Conservation (phyloP, 2,329 filamentous ascomycete species). For the Chaetomium strumarium region DNA sequence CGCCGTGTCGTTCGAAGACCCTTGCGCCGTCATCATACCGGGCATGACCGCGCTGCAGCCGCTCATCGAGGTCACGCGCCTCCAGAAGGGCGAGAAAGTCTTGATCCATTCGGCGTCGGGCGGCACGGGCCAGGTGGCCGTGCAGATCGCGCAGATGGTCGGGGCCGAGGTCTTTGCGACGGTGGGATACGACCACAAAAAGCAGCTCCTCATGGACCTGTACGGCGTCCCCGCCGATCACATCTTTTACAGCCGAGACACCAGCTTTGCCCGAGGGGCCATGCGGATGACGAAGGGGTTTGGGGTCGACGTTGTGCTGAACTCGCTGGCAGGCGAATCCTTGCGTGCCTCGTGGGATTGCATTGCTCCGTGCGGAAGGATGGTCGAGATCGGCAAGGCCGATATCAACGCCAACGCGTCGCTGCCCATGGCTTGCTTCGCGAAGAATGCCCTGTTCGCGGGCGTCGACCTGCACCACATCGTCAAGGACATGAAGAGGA, state of each 20-base stretch:
- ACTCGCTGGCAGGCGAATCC: constrained; percentile 35
- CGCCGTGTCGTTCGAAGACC: no score
- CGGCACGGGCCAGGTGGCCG: constrained; percentile 24
- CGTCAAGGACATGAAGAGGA: no score
- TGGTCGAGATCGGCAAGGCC: constrained; percentile 40
- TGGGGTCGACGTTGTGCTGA: no score
- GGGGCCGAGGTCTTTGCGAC: constrained; percentile 11
- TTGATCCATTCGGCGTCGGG: constrained; percentile 30
- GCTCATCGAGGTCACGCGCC: constrained; percentile 26
- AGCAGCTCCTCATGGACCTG: constrained; percentile 26
- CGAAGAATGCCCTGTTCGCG: constrained; percentile 8
- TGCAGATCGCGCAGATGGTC: constrained; percentile 9
- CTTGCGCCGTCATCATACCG: no score
- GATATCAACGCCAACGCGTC: constrained; percentile 34
- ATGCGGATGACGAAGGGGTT: constrained; percentile 19
- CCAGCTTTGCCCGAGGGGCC: background rate
- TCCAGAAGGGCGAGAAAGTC: constrained; percentile 4
- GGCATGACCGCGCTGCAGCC: no score
- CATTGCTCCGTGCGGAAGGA: constrained; percentile 37
- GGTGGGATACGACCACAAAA: constrained; percentile 31
- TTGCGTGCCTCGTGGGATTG: constrained; percentile 38
- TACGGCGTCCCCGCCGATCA: constrained; percentile 27
- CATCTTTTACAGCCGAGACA: constrained; percentile 8
- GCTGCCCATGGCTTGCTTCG: constrained; percentile 40
- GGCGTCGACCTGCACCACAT: background rate